Percentiles rank a stretch among this genome's conserved stretches.
phyloP scores from a whole-genome alignment of 129 eudicot species.

The Gnaphalium uliginosum region DNA sequence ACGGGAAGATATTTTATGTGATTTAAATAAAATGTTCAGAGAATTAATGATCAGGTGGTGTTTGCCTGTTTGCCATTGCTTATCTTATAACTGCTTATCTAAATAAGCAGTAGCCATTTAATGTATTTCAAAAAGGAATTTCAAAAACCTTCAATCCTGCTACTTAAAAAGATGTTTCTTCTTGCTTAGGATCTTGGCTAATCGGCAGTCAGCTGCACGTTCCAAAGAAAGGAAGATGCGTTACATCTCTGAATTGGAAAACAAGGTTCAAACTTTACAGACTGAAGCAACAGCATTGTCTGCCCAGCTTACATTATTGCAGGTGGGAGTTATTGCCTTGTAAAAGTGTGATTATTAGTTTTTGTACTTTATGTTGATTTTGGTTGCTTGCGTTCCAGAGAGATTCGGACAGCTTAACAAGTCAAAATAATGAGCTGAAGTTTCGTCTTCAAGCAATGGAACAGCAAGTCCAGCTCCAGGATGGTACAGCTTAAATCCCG shows the following conservation, averaged over 20 bases:
- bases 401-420: constrained; percentile 67
- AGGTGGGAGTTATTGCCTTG: constrained; percentile 40
- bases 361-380: neutral
- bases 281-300: constrained; percentile 86
- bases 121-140: no score
- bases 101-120: no score
- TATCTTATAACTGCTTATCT: no score
- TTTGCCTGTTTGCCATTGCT: no score
- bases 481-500: constrained; percentile 48
- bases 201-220: constrained; percentile 95
- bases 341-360: neutral
- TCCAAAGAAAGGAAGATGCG: constrained; percentile 88
- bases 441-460: constrained; percentile 94
- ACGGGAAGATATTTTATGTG: neutral
- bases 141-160: neutral
- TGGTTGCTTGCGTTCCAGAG: constrained; percentile 45
- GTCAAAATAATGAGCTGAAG: constrained; percentile 78
- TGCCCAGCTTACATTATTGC: constrained; percentile 78
- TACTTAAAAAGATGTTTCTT: constrained; percentile 13
- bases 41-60: neutral
- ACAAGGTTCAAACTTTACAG: constrained; percentile 89
- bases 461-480: constrained; percentile 93
- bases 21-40: no score
- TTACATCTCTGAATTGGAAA: constrained; percentile 82
- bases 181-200: constrained; percentile 75